phyloP scores from a whole-genome alignment of 179 eudicot genomes.

The Patellifolia procumbens region DNA sequence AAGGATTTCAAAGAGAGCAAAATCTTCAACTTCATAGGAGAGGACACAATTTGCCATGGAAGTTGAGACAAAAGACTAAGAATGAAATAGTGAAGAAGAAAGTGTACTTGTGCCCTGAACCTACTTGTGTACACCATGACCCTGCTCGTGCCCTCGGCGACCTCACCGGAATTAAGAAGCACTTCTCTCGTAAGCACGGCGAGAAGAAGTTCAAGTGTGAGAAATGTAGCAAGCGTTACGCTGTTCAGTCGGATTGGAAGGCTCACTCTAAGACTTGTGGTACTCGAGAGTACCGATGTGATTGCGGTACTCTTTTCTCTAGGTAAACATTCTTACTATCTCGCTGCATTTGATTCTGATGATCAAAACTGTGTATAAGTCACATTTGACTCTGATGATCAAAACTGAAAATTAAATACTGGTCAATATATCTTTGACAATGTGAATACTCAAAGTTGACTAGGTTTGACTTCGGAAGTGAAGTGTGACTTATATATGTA shows the following conservation, averaged over 20 bases:
- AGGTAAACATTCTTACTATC: slow-evolving; percentile 12
- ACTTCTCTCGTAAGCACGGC: slow-evolving; percentile 43
- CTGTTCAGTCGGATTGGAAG: slow-evolving; percentile 48
- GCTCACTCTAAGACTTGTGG: slow-evolving; percentile 48
- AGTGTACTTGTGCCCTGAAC: slow-evolving; percentile 42
- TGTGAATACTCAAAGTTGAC: not conserved
- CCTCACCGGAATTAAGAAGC: slow-evolving; percentile 45
- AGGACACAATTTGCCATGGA: slow-evolving; percentile 49
- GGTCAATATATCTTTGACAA: not conserved
- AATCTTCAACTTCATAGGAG: slow-evolving; percentile 46
- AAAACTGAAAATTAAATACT: not conserved
- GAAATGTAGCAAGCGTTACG: slow-evolving; percentile 42
- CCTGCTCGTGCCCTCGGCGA: slow-evolving; percentile 45
- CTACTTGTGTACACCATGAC: slow-evolving; percentile 43
- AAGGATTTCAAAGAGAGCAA: slow-evolving; percentile 47
- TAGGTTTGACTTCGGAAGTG: slow-evolving; percentile 7
- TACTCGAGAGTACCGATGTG: slow-evolving; percentile 43
- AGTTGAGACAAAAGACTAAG: slow-evolving; percentile 37
- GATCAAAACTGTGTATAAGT: not conserved
- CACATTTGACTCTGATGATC: not conserved
- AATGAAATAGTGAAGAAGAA: slow-evolving; percentile 37
- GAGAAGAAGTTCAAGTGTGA: slow-evolving; percentile 49
- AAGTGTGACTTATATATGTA: slow-evolving; percentile 1
- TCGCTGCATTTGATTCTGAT: not conserved
- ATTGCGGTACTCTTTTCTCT: slow-evolving; percentile 44